These are phyloP conservation scores for Penicillium soppii DNA, from an alignment of 495 filamentous ascomycete genomes.

Conservation along the genomic window DNA sequence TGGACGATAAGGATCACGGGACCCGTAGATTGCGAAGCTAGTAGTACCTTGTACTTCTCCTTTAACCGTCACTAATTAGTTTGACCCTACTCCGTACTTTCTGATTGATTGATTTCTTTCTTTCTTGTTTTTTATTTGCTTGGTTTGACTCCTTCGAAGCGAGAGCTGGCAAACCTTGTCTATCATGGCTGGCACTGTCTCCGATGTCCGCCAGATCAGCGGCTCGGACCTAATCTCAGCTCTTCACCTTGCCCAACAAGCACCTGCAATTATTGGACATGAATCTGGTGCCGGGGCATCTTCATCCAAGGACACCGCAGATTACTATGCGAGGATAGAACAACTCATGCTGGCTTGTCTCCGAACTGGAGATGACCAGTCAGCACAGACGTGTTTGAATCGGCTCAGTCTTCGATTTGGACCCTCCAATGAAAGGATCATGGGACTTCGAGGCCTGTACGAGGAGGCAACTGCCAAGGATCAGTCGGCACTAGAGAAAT, in stretches of 20 bases:
- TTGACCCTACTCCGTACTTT: no score
- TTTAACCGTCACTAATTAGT: no score
- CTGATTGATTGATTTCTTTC: no score
- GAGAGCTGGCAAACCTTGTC: neutral
- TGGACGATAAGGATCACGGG: constrained; percentile 27
- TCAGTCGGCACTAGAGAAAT: constrained; percentile 57
- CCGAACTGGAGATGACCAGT: constrained; percentile 77
- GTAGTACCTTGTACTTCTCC: neutral
- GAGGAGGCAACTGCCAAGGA: constrained; percentile 79
- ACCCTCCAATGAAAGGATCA: constrained; percentile 73
- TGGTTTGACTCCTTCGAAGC: neutral
- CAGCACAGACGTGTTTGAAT: constrained; percentile 72
- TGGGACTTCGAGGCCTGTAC: constrained; percentile 78
- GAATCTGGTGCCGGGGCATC: constrained; percentile 47
- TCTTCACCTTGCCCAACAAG: constrained; percentile 74
- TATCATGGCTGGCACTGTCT: constrained; percentile 18
- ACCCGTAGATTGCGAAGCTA: constrained; percentile 2
- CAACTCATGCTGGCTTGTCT: constrained; percentile 81
- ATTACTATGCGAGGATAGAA: constrained; percentile 80
- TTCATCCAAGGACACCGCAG: constrained; percentile 60
- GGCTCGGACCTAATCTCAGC: constrained; percentile 49
- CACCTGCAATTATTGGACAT: constrained; percentile 62
- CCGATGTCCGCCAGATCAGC: constrained; percentile 17
- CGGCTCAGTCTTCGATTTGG: constrained; percentile 78
- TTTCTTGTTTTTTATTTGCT: neutral